Evolutionary conservation across 257 asterid genomes (phyloP), one percentile per base, ranked within the genome.

Genomic region (Petrea volubilis): DNA sequence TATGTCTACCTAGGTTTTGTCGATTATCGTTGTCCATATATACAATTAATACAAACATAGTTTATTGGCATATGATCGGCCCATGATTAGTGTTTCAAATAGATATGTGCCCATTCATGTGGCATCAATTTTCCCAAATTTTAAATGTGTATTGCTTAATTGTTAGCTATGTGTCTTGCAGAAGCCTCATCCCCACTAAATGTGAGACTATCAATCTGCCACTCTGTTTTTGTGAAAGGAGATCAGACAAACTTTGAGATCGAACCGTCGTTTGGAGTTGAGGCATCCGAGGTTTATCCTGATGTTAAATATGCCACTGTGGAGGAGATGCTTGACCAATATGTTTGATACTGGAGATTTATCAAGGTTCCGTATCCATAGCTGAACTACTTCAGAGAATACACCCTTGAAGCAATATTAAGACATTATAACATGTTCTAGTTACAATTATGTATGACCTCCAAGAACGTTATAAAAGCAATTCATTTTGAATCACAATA

Each of bases 221-320:
- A 82, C 79, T 81, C 84, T 14, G 83, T 75, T 63, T 82, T 59
- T 47, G 82, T 84, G 57, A 79, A 60, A 82, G 87, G 90, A 17
- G 85, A 84, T 75, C 90, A 84, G 4, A 78, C 85, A 14, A 82
- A 84, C 72, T 84, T 77, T 40, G 84, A 72, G 77, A 81, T 82
- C 7, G 82, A 79, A 58, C 73, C 87, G 0, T 69, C 79, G 2
- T 77, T 85, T 21, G 87, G 87, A 20, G 77, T 82, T 14, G 87
- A 82, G 73, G 84, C 85, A 1, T 81, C 87, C 1, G 71, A 76
- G 73, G 74, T 79, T 21, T 84, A 81, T 69, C 87, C 85, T 0
- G 80, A 81, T 55, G 82, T 79, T 33, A 66, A 68, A 31, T 79
- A 74, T 27, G 66, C 79, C 6, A 74, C 87, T 0, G 85, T 79